phyloP scores from a whole-genome alignment of 163 green algal genomes.

The Coccomyxa subellipsoidea region DNA sequence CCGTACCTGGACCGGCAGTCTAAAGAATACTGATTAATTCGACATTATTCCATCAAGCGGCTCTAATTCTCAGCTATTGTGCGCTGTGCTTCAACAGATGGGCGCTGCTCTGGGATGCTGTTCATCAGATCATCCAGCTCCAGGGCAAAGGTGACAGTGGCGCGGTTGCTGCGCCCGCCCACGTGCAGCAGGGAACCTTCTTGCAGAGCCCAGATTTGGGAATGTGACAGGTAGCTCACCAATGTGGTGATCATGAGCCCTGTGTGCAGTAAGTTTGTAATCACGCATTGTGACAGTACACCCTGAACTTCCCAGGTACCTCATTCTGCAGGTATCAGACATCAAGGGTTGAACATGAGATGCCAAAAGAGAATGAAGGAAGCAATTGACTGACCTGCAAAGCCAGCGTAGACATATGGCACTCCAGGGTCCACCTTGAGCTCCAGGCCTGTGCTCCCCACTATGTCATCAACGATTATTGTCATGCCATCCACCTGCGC shows the following conservation, averaged over 20 bases:
- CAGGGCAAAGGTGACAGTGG: conserved; percentile 71
- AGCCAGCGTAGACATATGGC: conserved; percentile 91
- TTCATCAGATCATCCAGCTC: conserved; percentile 62
- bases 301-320: no score
- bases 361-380: no score
- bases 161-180: conserved; percentile 81
- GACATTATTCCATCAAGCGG: no score
- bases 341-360: no score
- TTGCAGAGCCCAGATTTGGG: conserved; percentile 90
- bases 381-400: conserved; percentile 55
- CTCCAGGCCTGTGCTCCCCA: conserved; percentile 82
- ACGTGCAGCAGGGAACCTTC: conserved; percentile 72
- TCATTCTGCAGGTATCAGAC: no score
- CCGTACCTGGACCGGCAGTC: no score
- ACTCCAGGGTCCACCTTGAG: conserved; percentile 94
- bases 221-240: conserved; percentile 92
- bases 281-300: no score
- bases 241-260: conserved; percentile 93
- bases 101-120: neutral
- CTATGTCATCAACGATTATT: conserved; percentile 68
- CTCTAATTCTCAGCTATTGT: neutral
- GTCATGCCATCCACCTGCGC: conserved; percentile 63
- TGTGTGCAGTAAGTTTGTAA: conserved; percentile 28
- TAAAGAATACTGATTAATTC: no score
- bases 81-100: neutral